Evolutionary conservation across 768 basidiomycete genomes (phyloP).

Genomic region (Asterophora parasitica): DNA sequence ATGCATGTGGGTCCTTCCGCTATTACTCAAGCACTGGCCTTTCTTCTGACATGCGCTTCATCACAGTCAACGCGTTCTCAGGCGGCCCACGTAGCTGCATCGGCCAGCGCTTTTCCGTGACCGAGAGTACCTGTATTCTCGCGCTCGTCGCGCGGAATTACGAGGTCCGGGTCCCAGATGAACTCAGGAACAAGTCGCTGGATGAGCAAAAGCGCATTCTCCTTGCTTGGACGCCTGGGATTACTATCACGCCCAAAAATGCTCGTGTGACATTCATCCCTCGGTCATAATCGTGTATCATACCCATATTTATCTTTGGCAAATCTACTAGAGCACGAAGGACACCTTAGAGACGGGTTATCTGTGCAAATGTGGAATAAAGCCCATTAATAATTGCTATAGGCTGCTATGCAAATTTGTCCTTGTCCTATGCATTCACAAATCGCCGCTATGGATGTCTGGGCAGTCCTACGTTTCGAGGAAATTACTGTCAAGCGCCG

Average conservation of each 20-base stretch:
- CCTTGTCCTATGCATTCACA: no score
- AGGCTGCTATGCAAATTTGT: no score
- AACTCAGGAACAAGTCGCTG: conserved; percentile 23
- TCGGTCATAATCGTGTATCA: conserved; percentile 5
- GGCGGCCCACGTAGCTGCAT: conserved; percentile 42
- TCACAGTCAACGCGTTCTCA: conserved; percentile 39
- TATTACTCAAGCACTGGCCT: background rate
- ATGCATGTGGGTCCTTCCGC: conserved; percentile 34
- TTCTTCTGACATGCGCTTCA: background rate
- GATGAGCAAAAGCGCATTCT: conserved; percentile 30
- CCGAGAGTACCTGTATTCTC: conserved; percentile 38
- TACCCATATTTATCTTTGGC: no score
- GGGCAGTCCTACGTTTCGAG: no score
- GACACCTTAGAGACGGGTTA: no score
- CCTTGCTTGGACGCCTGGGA: conserved; percentile 31
- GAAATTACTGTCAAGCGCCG: no score
- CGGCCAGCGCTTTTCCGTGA: conserved; percentile 43
- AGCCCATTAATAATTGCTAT: no score
- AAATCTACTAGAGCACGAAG: no score
- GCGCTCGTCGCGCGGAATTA: conserved; percentile 39
- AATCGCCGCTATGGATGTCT: no score
- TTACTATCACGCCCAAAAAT: conserved; percentile 32
- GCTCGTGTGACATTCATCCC: conserved; percentile 19
- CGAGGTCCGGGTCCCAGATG: conserved; percentile 34
- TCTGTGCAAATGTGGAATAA: no score